A percentile compares a stretch with the other conserved stretches of the same genome.
Conservation (phyloP, 148 eudicot genomes). For the Nepenthes gracilis region DNA sequence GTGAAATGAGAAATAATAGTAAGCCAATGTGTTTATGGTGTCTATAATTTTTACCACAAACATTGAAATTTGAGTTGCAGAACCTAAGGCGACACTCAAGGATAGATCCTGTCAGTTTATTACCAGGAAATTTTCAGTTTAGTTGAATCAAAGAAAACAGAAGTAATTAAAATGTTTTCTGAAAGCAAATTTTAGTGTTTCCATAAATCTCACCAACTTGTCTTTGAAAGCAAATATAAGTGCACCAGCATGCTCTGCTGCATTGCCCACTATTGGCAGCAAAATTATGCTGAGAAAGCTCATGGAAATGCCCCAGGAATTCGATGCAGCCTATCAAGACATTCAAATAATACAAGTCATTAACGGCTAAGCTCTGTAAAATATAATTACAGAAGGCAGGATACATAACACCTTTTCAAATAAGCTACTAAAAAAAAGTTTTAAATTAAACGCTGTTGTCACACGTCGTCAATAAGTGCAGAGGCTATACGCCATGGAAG, state of each 20-base stretch:
- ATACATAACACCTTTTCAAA: too few species aligned
- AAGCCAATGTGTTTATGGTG: background rate
- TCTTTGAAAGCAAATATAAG: constrained; percentile 67
- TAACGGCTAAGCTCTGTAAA: too few species aligned
- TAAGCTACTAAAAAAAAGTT: too few species aligned
- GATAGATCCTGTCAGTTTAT: constrained; percentile 50
- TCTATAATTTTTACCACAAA: constrained; percentile 47
- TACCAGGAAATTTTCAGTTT: background rate
- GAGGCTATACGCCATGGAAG: too few species aligned
- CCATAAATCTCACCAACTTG: constrained; percentile 39
- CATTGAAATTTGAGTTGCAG: constrained; percentile 71
- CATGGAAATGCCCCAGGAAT: constrained; percentile 61
- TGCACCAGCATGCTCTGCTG: constrained; percentile 88
- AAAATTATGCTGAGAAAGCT: constrained; percentile 65
- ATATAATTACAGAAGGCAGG: too few species aligned
- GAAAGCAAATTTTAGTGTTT: background rate
- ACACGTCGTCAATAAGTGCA: too few species aligned
- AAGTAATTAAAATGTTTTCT: background rate
- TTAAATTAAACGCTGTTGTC: too few species aligned
- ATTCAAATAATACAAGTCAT: too few species aligned
- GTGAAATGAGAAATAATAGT: background rate
- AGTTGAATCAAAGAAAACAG: background rate
- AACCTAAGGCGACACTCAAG: constrained; percentile 69
- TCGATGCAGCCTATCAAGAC: constrained; percentile 45
- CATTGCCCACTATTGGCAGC: constrained; percentile 80